phyloP scores from a whole-genome alignment of 768 basidiomycete genomes.

The Boletales sp. region DNA sequence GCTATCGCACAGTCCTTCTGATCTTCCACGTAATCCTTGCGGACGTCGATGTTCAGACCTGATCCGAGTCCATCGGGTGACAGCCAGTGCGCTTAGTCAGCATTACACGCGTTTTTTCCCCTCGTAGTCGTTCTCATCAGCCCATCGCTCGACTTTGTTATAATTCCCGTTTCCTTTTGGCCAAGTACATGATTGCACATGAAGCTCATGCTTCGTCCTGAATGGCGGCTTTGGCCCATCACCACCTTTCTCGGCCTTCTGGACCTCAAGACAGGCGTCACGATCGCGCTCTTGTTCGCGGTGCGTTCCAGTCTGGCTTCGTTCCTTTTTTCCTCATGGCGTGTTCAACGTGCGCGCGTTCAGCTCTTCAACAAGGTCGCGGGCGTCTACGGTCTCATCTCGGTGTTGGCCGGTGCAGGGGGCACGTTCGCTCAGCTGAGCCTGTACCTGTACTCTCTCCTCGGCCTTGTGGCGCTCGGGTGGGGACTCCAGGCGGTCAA shows the following conservation, averaged over 20 bases:
- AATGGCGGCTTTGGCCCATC: constrained; percentile 82
- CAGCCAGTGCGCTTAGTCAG: no score
- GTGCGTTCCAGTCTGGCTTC: constrained; percentile 47
- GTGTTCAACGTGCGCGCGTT: constrained; percentile 9
- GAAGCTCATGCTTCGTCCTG: constrained; percentile 79
- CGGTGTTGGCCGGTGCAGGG: constrained; percentile 85
- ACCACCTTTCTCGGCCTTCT: constrained; percentile 81
- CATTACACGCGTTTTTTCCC: no score
- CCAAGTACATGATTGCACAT: constrained; percentile 46
- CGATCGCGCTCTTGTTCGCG: constrained; percentile 83
- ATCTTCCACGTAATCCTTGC: no score
- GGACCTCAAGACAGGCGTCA: constrained; percentile 93
- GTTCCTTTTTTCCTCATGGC: background rate
- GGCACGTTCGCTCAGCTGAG: constrained; percentile 90
- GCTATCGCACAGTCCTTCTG: no score
- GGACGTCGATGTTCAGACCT: no score
- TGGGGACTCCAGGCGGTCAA: constrained; percentile 90
- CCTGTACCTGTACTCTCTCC: constrained; percentile 89
- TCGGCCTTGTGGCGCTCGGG: constrained; percentile 71
- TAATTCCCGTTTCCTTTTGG: constrained; percentile 4
- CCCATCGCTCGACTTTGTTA: no score
- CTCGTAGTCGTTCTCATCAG: no score
- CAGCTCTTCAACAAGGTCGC: constrained; percentile 96
- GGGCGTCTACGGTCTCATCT: constrained; percentile 93
- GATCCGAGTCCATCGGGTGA: no score